Evolutionary conservation across 2,329 filamentous ascomycete genomes (phyloP), one percentile per base, ranked within the genome.

Genomic region (Xylariaceae sp.): DNA sequence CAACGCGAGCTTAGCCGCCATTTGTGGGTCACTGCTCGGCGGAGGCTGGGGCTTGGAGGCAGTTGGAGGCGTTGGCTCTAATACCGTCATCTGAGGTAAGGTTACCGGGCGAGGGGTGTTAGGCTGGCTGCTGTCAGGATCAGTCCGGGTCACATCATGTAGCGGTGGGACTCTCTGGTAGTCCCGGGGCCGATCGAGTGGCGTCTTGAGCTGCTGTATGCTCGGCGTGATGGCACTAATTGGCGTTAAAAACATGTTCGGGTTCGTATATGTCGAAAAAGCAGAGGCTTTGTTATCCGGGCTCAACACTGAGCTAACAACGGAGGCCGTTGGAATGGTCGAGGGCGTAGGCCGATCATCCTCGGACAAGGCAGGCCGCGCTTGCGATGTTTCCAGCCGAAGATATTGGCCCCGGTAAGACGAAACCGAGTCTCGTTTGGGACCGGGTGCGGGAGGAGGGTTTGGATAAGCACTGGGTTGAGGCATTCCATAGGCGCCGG

Each of bases 271-370:
- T 6, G 70, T 69, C 11, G 82, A 80, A 39, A 85, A 73, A 13
- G 82, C 79, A 2, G 84, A 84, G n/a, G 85, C 74, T 72, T 86
- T 86, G 68, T 80, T 82, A 61, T 87, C 84, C 1, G 84, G 82
- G 64, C 63, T 65, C 30, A 65, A 45, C 30, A 63, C 59, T 7
- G 64, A 62, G 54, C 83, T 86, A 30, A 78, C 71, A 30, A 80
- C 76, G 1, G 82, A 84, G 56, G 82, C 81, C 68, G 82, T 85
- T 10, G 81, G 78, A 48, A 86, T 75, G 37, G 82, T 84, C 48
- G 84, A 82, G 50, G 82, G 80, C n/a, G 82, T 84, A 56, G 77
- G 76, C 61, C 82, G 77, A 68, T 85, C 82, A 65, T 86, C 84
- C 54, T 85, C 84, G 56, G 78, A 77, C 63, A 78, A 73, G 55